Base-by-base conservation (phyloP, 768 basidiomycete species). In the Panellus pusillus region DNA sequence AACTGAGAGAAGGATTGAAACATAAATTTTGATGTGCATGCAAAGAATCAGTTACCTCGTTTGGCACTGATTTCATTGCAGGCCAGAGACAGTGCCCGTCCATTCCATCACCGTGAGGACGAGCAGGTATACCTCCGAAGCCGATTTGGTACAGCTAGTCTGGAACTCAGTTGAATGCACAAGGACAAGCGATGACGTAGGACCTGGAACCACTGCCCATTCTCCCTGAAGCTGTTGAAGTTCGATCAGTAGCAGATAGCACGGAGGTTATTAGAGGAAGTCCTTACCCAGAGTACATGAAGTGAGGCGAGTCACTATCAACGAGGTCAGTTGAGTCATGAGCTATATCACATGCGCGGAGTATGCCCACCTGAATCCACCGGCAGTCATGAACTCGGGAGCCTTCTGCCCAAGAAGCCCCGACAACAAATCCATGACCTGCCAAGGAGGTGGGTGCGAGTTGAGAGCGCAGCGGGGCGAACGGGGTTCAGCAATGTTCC, bases 111-210 rank as follows among this genome's bases (percentile, higher is more conserved):
- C 61, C 61, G 19, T 50, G 48, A 0, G 59, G 55, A 1, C 61
- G 31, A 2, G 55, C 61, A n/a, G 61, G 59, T 6, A 63, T 54
- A n/a, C 61, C 61, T 1, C 61, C 61, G 11, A 60, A 60, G 11
- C 44, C 44, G 15, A 58, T 58, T 35, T 40, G 39, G 39, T 17
- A 20, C 39, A 20, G 39, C 19, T 40, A 20, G 9, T 2, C 12
- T 40, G 39, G 19, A n/a, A 40, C n/a, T 24, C n/a, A 28, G 20
- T 8, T 19, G 24, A 48, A 20, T 17, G 6, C 14, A 2, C 20
- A 17, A 13, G n/a, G 4, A 44, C 5, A 39, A 14, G 44, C 44
- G 9, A 45, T 45, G 18, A 52, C 58, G 35, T 62, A 60, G 9
- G 14, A 61, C 45, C 27, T 59, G 61, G 43, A 40, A 60, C 50